A percentile compares a stretch with the other conserved stretches of the same genome.
Conservation (phyloP, 257 asterid genomes). For the Primulina tabacum region DNA sequence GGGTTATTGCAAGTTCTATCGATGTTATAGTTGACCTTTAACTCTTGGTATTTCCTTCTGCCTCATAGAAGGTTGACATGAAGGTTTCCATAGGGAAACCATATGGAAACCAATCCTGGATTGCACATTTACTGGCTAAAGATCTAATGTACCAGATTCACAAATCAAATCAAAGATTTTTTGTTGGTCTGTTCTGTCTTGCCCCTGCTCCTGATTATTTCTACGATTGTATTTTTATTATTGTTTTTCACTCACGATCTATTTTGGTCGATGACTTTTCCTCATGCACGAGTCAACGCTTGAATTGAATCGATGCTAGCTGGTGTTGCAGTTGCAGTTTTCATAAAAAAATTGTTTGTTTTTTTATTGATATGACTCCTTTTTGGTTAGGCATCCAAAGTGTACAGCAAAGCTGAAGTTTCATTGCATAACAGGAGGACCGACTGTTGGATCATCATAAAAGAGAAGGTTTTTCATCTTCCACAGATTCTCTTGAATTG, state of each 20-base stretch:
- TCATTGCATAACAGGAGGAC: constrained; percentile 74
- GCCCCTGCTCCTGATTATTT: neutral
- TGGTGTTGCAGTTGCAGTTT: neutral
- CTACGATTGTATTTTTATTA: neutral
- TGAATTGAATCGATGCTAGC: neutral
- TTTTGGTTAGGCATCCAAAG: constrained; percentile 42
- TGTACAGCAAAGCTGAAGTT: constrained; percentile 67
- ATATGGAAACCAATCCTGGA: neutral
- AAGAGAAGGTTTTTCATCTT: constrained; percentile 58
- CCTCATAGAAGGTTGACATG: neutral
- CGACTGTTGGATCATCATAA: constrained; percentile 96
- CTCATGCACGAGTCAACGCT: neutral
- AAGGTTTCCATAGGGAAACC: neutral
- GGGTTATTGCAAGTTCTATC: neutral
- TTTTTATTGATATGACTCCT: constrained; percentile 13
- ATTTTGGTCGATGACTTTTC: neutral
- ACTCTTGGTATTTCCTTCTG: neutral
- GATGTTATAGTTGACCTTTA: neutral
- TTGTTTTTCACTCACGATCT: neutral
- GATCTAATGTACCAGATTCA: neutral
- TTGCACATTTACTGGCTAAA: neutral
- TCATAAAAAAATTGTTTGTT: neutral
- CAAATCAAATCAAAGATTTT: neutral
- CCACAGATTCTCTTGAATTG: constrained; percentile 1
- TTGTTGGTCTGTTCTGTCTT: neutral